Base-by-base conservation (phyloP, 2,329 filamentous ascomycete genomes). In the Penicillium sp. region DNA sequence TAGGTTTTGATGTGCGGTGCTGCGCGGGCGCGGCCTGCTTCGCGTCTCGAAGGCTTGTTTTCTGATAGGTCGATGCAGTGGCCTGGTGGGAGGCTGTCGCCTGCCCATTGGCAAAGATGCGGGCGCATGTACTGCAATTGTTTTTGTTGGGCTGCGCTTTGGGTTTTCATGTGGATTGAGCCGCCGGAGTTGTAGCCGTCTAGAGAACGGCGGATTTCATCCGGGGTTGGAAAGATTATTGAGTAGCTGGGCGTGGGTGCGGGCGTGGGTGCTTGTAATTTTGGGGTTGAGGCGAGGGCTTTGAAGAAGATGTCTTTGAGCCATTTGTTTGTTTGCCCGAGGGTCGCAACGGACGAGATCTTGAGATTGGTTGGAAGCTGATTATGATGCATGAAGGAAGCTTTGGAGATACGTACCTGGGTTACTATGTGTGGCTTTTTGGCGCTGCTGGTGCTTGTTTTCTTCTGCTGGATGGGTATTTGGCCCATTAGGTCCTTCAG, bases 1-100 rank as follows among this genome's bases (percentile, higher is more conserved):
- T 94, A 96, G 0, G 91, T 96, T 70, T 96, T 96, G 68, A 96
- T 89, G 63, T 96, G 91, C 0, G 91, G 91, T 0, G 90, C 90
- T 16, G 90, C 91, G 29, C 84, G 79, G 44, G 83, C 78, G 50
- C 89, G 79, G 1, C 86, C 85, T 8, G 83, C 82, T 56, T 87
- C 78, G 6, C 66, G 67, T 26, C 47, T 60, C 13, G 27, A 14
- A 9, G 47, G 41, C 11, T 29, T 34, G 2, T 60, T 53, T 55
- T 53, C 51, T 18, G 45, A 58, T 27, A 39, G 30, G 18, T 50
- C 62, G 39, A 54, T 55, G 18, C 47, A 53, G n/a, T 53, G 42
- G 8, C 54, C 49, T 29, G 34, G 26, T 30, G 47, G 18, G 18
- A 43, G 34, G 9, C 55, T 70, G 58, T 89, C 84, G 38, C 87